Conservation (phyloP, 2,329 filamentous ascomycete genomes). For the Aspergillus flavus region DNA sequence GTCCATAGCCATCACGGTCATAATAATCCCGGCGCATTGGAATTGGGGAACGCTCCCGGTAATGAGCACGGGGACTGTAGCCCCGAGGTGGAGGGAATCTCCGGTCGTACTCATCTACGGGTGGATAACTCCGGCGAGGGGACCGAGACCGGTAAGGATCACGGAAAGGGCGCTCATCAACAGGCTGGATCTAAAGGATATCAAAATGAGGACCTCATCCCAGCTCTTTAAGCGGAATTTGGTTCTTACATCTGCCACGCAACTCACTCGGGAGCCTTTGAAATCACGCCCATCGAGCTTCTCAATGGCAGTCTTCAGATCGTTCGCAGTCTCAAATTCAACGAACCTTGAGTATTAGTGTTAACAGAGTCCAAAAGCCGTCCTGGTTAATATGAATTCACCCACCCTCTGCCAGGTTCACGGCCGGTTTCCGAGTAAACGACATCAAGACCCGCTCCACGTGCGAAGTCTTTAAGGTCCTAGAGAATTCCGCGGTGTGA, state of each 20-base stretch:
- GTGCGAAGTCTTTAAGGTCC: slow-evolving; percentile 99
- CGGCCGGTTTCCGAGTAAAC: slow-evolving; percentile 97
- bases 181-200: slow-evolving; percentile 62
- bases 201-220: slow-evolving; percentile 30
- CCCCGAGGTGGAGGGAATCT: slow-evolving; percentile 76
- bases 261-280: slow-evolving; percentile 84
- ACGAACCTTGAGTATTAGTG: slow-evolving; percentile 70
- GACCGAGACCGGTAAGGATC: slow-evolving; percentile 81
- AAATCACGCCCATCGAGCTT: slow-evolving; percentile 93
- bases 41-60: slow-evolving; percentile 81
- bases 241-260: slow-evolving; percentile 77
- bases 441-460: slow-evolving; percentile 93
- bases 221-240: slow-evolving; percentile 21
- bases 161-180: slow-evolving; percentile 69
- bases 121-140: slow-evolving; percentile 67
- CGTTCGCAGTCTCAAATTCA: slow-evolving; percentile 91
- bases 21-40: slow-evolving; percentile 79
- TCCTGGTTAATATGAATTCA: slow-evolving; percentile 29
- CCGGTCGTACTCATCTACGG: slow-evolving; percentile 79
- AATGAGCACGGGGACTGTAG: slow-evolving; percentile 82
- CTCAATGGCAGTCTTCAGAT: slow-evolving; percentile 87
- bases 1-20: slow-evolving; percentile 73
- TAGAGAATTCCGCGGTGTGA: slow-evolving; percentile 80
- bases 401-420: slow-evolving; percentile 90
- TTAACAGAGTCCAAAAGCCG: slow-evolving; percentile 25